Percentiles rank a stretch among this genome's conserved stretches.
Evolutionary conservation across 192 early-diverging fungal species (phyloP).

Genomic region (Coemansia sp.): DNA sequence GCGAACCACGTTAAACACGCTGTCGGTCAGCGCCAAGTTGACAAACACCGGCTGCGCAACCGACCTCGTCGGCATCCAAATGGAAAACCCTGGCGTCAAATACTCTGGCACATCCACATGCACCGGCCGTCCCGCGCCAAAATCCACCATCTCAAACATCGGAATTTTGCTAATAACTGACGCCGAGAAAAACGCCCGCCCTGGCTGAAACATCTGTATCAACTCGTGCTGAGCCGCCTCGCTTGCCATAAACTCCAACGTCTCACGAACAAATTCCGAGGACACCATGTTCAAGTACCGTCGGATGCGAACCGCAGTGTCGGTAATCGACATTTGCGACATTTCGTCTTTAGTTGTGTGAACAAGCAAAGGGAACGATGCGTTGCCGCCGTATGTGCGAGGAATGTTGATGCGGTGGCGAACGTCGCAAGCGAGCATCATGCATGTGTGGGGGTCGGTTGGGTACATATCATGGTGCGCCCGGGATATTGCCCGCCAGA

Average conservation of each 20-base stretch:
- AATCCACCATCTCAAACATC: constrained; percentile 30
- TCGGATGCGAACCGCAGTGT: constrained; percentile 36
- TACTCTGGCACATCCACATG: constrained; percentile 43
- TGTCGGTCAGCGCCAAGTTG: constrained; percentile 30
- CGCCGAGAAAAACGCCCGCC: constrained; percentile 34
- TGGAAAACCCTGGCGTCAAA: constrained; percentile 39
- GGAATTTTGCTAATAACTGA: constrained; percentile 23
- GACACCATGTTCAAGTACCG: constrained; percentile 13
- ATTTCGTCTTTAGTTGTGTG: constrained; percentile 23
- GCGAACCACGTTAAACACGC: constrained; percentile 16
- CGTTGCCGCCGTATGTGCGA: constrained; percentile 32
- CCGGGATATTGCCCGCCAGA: constrained; percentile 44
- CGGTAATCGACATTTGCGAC: constrained; percentile 16
- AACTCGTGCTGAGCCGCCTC: constrained; percentile 9
- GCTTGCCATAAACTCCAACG: constrained; percentile 20
- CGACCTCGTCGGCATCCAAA: constrained; percentile 27
- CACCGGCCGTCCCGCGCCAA: constrained; percentile 27
- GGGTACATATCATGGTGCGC: constrained; percentile 15
- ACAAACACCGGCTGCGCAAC: neutral
- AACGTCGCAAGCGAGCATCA: constrained; percentile 43
- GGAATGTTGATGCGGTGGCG: constrained; percentile 23
- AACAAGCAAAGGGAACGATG: constrained; percentile 34
- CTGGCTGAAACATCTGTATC: constrained; percentile 25
- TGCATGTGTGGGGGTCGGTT: constrained; percentile 32
- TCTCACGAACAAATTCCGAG: constrained; percentile 7